These are phyloP conservation scores for Cyclotella atomus DNA, from an alignment of 108 stramenopile species.

Conservation along the genomic window DNA sequence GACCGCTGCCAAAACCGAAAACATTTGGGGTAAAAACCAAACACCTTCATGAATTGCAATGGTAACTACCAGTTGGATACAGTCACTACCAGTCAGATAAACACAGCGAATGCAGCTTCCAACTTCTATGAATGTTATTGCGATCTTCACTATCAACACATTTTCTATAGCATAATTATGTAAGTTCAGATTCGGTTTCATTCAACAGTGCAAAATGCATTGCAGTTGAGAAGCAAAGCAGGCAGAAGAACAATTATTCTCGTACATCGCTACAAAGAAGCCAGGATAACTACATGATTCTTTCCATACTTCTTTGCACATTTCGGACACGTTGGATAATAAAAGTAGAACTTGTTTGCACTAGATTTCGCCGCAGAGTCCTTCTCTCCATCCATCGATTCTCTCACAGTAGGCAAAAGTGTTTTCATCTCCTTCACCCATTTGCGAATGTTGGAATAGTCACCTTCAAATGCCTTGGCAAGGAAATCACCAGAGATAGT, in stretches of 20 bases:
- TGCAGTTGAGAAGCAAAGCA: no score
- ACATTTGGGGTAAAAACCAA: no score
- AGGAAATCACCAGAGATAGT: slow-evolving; percentile 31
- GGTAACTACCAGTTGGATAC: no score
- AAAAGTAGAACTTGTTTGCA: slow-evolving; percentile 13
- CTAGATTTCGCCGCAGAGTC: not conserved
- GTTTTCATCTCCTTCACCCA: slow-evolving; percentile 28
- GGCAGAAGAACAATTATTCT: no score
- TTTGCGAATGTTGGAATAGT: slow-evolving; percentile 26
- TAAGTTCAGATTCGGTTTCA: not conserved
- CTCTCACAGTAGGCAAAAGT: not conserved
- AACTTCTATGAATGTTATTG: no score
- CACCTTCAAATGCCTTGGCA: slow-evolving; percentile 39
- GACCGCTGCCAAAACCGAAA: no score
- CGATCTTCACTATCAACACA: no score
- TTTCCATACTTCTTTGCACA: slow-evolving; percentile 46
- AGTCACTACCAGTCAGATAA: no score
- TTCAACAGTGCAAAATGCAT: no score
- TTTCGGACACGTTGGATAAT: slow-evolving; percentile 44
- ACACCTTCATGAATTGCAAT: no score
- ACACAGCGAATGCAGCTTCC: no score
- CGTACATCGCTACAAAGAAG: not conserved
- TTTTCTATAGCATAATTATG: no score
- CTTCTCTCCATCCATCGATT: not conserved
- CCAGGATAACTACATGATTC: slow-evolving; percentile 39